Conservation (phyloP, 2,329 filamentous ascomycete genomes). For the Bimuria novae-zelandiae region DNA sequence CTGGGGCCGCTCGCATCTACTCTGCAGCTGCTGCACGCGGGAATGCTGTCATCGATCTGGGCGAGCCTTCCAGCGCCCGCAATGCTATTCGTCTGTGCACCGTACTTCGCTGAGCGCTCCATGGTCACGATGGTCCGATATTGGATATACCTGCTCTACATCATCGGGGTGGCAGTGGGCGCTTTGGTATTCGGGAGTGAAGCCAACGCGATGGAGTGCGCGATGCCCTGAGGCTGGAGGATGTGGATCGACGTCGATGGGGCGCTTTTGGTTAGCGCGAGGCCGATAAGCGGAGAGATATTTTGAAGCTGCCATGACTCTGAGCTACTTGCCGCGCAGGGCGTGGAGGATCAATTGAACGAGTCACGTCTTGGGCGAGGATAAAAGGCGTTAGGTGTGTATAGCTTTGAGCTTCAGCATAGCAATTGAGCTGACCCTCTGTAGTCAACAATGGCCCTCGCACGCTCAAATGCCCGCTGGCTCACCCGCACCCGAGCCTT, state of each 20-base stretch:
- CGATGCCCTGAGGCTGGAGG: background rate
- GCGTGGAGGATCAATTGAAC: constrained; percentile 26
- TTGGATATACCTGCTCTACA: constrained; percentile 27
- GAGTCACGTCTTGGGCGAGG: constrained; percentile 9
- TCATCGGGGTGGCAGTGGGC: constrained; percentile 24
- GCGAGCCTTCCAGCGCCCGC: constrained; percentile 25
- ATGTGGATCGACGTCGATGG: background rate
- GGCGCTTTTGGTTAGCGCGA: background rate
- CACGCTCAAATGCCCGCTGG: constrained; percentile 34
- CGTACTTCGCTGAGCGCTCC: constrained; percentile 23
- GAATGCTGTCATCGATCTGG: constrained; percentile 25
- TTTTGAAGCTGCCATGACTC: constrained; percentile 5
- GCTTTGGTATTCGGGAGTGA: background rate
- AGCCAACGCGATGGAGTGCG: background rate
- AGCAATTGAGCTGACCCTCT: constrained; percentile 4
- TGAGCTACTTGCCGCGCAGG: constrained; percentile 3
- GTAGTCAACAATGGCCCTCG: constrained; percentile 35
- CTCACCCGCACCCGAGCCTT: constrained; percentile 31
- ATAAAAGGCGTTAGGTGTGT: constrained; percentile 14
- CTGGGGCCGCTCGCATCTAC: background rate
- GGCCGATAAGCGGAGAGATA: constrained; percentile 7
- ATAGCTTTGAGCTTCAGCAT: constrained; percentile 4
- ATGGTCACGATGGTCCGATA: constrained; percentile 23
- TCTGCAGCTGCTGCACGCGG: constrained; percentile 17
- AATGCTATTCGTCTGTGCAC: constrained; percentile 26